These are phyloP conservation scores for Crithidia bombi DNA, from an alignment of 208 protist genomes.

Conservation along the genomic window DNA sequence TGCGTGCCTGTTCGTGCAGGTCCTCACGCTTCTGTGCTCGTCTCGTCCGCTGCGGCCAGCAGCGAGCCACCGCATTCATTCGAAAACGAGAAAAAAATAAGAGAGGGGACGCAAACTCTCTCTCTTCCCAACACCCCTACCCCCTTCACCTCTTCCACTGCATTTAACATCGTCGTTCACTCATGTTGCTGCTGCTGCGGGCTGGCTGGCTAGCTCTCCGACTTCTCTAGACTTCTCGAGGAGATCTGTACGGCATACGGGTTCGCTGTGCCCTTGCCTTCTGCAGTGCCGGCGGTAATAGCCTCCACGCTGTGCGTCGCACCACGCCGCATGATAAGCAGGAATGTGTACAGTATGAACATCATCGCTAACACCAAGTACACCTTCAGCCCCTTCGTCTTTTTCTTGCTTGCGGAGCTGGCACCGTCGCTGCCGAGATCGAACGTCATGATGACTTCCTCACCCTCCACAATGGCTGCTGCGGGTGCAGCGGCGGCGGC, in stretches of 20 bases:
- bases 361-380: conserved; percentile 45
- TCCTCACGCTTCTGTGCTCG: too few relatives aligned
- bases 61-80: too few relatives aligned
- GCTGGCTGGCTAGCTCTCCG: background rate
- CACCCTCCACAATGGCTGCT: background rate
- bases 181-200: too few relatives aligned
- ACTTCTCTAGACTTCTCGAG: background rate
- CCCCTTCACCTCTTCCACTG: too few relatives aligned
- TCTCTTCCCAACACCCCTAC: too few relatives aligned
- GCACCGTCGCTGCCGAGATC: background rate
- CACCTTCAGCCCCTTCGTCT: conserved; percentile 40
- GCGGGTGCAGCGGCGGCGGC: background rate
- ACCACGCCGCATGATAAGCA: conserved; percentile 31
- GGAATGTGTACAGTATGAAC: conserved; percentile 35
- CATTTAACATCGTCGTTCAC: too few relatives aligned
- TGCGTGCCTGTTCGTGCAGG: too few relatives aligned
- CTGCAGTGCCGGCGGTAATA: background rate
- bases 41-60: too few relatives aligned
- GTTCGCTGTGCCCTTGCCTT: background rate
- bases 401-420: background rate
- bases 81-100: too few relatives aligned
- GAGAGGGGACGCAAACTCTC: too few relatives aligned
- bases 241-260: conserved; percentile 7
- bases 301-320: conserved; percentile 5
- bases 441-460: conserved; percentile 28